phyloP scores from a whole-genome alignment of 768 basidiomycete genomes.

The Naganishia antarctica region DNA sequence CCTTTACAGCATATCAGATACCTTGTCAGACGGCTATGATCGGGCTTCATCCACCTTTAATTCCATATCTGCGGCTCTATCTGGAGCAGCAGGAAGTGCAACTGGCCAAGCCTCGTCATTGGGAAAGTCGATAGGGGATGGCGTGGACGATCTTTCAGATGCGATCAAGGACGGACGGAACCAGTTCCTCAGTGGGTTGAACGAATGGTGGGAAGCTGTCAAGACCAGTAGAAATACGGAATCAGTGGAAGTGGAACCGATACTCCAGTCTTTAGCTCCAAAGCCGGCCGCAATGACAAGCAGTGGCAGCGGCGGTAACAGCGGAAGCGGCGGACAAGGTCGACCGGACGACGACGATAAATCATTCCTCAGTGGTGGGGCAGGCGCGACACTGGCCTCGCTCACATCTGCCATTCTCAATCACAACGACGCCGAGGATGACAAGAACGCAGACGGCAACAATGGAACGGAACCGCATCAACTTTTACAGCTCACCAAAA shows the following conservation, averaged over 20 bases:
- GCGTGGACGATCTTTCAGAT: constrained; percentile 16
- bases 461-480: constrained; percentile 59
- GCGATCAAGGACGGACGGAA: constrained; percentile 36
- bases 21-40: constrained; percentile 25
- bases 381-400: constrained; percentile 36
- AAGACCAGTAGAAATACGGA: constrained; percentile 30
- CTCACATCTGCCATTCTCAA: constrained; percentile 35
- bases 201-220: constrained; percentile 47
- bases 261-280: background rate
- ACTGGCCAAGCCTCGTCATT: constrained; percentile 55
- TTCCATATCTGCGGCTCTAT: constrained; percentile 32
- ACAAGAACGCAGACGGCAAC: constrained; percentile 26
- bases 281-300: background rate
- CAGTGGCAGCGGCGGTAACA: constrained; percentile 26
- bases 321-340: constrained; percentile 31
- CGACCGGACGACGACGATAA: constrained; percentile 43
- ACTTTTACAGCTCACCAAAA: constrained; percentile 85
- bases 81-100: constrained; percentile 54
- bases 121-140: constrained; percentile 26
- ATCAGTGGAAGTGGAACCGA: background rate
- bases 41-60: constrained; percentile 36
- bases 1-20: constrained; percentile 56
- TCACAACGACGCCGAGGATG: constrained; percentile 47
- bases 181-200: constrained; percentile 37
- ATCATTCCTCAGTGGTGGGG: constrained; percentile 31